Conservation (phyloP, 1,284 basidiomycete genomes). For the Porodaedalea pini region DNA sequence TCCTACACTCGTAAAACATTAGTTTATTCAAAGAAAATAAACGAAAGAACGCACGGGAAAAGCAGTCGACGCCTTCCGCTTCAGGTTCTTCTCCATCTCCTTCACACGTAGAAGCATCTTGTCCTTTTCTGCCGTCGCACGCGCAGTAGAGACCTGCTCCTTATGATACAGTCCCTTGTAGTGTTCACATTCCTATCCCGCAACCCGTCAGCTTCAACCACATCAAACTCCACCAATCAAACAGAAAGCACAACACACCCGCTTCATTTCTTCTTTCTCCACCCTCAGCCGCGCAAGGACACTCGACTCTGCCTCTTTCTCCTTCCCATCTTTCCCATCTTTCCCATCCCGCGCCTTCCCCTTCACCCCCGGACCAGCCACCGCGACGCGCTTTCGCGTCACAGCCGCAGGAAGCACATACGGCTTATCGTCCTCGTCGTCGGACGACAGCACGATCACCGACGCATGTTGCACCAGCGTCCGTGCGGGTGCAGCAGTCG, state of each 20-base stretch:
- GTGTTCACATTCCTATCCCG: neutral
- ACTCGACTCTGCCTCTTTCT: neutral
- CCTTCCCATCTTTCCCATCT: neutral
- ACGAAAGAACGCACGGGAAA: neutral
- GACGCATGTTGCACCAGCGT: neutral
- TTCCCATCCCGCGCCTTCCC: too few relatives aligned
- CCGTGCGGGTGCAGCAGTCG: too few relatives aligned
- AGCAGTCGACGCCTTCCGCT: neutral
- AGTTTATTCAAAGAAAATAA: neutral
- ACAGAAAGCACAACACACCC: too few relatives aligned
- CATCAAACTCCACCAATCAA: too few relatives aligned
- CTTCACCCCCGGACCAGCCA: too few relatives aligned
- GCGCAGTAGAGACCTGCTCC: too few relatives aligned
- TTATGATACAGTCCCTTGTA: neutral
- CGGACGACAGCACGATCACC: neutral
- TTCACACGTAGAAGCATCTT: neutral
- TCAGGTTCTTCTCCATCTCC: neutral
- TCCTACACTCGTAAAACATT: neutral
- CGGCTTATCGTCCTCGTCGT: neutral
- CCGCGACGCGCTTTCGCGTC: too few relatives aligned
- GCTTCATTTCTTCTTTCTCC: constrained; percentile 10
- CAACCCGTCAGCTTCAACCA: too few relatives aligned
- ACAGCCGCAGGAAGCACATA: too few relatives aligned
- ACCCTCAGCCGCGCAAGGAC: neutral
- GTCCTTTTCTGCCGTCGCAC: neutral